Evolutionary conservation across 202 grass and related monocot species (phyloP), one percentile per base, ranked within the genome.

Genomic region (Miscanthus sacchariflorus): DNA sequence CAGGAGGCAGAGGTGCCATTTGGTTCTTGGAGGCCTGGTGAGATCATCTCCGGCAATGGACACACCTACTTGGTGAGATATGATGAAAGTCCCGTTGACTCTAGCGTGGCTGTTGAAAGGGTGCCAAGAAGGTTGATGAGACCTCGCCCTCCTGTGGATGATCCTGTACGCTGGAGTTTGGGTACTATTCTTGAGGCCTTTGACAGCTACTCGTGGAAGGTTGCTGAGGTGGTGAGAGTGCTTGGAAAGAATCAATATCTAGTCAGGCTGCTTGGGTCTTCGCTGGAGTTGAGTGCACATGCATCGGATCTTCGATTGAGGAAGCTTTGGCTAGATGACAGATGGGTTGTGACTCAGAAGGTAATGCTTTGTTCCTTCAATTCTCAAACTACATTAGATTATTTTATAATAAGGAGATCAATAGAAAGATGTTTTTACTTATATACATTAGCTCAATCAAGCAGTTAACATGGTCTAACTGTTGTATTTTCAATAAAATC

Each of bases 1-100:
- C 85, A 91, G 77, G 87, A 90, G 81, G 69, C 61, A 13, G 87
- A 89, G 61, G 61, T 52, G n/a, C 90, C 87, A 1, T 58, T 89
- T 27, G 96, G 90, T 68, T 91, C 86, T 10, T 98, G 96, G 96
- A 88, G 91, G 84, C 92, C 83, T 56, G 92, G 89, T 11, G 82
- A 96, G 81, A 92, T 98, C 28, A 33, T 96, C 74, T 96, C 92
- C 48, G 92, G 94, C 76, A 96, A 98, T 12, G 96, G 96, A 8
- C 90, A 90, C 88, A 91, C 48, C n/a, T 96, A 96, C 61, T 35
- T 80, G 77, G 92, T 98, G 27, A 86, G 74, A 69, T 96, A 93
- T 54, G 59, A 94, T 81, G 38, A 67, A 81, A 72, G 56, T 77
- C 58, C 15, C 1, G 35, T 76, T 79, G 84, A 82, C 6, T 78